These are phyloP conservation scores for Populus hybrid DNA, from an alignment of 441 rosid species.

Conservation along the genomic window DNA sequence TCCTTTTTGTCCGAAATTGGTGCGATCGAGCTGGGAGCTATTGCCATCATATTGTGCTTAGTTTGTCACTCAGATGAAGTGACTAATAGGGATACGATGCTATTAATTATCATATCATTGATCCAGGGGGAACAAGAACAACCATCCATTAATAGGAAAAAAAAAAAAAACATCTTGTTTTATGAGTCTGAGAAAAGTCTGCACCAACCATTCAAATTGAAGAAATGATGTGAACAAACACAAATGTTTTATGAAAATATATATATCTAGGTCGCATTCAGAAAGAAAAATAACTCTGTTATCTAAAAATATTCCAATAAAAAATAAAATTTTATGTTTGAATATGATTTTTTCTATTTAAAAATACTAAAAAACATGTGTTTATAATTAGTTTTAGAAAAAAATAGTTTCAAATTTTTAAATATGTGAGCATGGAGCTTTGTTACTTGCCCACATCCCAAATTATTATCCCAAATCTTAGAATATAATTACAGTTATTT, in stretches of 20 bases:
- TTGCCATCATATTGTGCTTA: slow-evolving; percentile 1
- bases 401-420: too few species aligned
- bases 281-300: too few species aligned
- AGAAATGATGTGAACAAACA: slow-evolving; percentile 14
- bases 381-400: too few species aligned
- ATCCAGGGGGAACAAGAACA: slow-evolving; percentile 2
- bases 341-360: too few species aligned
- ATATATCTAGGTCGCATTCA: too few species aligned
- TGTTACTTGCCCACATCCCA: too few species aligned
- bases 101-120: slow-evolving; percentile 1
- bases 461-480: too few species aligned
- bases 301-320: too few species aligned
- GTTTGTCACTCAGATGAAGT: slow-evolving; percentile 11
- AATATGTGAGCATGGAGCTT: too few species aligned
- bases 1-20: slow-evolving; percentile 6
- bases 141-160: slow-evolving; percentile 12
- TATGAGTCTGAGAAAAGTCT: slow-evolving; percentile 31
- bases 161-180: slow-evolving; percentile 8
- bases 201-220: slow-evolving; percentile 1
- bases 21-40: not conserved
- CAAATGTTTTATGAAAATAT: not conserved
- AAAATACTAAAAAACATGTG: too few species aligned
- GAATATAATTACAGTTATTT: too few species aligned
- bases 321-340: too few species aligned
- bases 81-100: not conserved